Conservation (phyloP, 2,329 filamentous ascomycete genomes). For the Beauveria pseudobassiana region DNA sequence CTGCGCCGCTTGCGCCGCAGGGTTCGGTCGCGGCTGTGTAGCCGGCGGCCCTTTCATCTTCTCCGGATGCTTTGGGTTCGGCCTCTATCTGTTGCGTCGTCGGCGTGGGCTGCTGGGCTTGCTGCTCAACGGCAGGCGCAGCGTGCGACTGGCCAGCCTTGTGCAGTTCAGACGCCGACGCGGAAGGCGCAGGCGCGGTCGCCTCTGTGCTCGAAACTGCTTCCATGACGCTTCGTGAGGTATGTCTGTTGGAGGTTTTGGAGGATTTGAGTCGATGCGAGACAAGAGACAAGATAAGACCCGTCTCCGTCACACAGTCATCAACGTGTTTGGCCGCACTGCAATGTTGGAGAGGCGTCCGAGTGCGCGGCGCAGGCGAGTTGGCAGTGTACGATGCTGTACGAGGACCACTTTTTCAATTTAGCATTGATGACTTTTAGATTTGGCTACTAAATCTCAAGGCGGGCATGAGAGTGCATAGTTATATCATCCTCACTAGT, state of each 20-base stretch:
- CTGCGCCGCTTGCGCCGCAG: conserved; percentile 14
- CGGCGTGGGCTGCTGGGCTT: conserved; percentile 7
- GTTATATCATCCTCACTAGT: too few relatives aligned
- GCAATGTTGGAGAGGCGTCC: neutral
- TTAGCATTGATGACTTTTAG: too few relatives aligned
- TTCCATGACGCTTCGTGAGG: neutral
- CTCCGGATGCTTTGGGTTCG: neutral
- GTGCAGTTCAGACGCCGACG: neutral
- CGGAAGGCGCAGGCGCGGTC: neutral
- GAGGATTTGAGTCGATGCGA: neutral
- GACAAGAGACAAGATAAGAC: neutral
- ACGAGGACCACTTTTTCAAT: too few relatives aligned
- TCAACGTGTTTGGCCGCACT: neutral
- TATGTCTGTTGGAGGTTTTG: neutral
- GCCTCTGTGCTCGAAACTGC: neutral
- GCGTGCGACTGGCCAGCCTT: conserved; percentile 9
- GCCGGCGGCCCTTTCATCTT: neutral
- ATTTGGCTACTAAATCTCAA: too few relatives aligned
- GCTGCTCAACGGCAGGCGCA: conserved; percentile 13
- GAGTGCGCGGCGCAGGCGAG: neutral
- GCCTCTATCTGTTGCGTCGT: neutral
- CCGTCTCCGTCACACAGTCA: conserved; percentile 7
- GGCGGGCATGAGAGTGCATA: too few relatives aligned
- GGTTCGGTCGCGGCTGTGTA: conserved; percentile 10
- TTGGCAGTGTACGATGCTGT: neutral